Evolutionary conservation across 2,329 filamentous ascomycete species (phyloP).

Genomic region (Cladosporium sp.): DNA sequence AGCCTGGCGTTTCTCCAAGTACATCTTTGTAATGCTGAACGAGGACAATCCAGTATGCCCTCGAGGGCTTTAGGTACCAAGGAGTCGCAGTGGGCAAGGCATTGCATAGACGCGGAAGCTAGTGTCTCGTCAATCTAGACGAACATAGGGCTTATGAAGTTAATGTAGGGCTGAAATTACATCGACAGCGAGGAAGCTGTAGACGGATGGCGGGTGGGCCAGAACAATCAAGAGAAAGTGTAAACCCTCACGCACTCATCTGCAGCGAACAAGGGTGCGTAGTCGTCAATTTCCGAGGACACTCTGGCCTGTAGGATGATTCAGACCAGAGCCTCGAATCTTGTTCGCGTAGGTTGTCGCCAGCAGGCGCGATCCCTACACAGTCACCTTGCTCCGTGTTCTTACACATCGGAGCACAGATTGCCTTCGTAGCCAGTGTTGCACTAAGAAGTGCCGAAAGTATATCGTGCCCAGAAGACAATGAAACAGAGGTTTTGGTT

Average conservation of each 20-base stretch:
- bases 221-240: background rate
- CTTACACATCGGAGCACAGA: too few species aligned
- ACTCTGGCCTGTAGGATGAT: background rate
- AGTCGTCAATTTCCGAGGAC: too few species aligned
- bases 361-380: too few species aligned
- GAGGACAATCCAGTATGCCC: background rate
- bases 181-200: background rate
- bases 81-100: background rate
- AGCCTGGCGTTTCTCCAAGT: background rate
- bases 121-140: slow-evolving; percentile 8
- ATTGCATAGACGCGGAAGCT: slow-evolving; percentile 6
- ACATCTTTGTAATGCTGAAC: background rate
- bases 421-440: too few species aligned
- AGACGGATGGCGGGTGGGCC: background rate
- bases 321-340: background rate
- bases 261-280: too few species aligned
- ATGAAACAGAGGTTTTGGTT: too few species aligned
- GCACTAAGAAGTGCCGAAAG: too few species aligned
- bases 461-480: too few species aligned
- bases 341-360: background rate
- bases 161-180: slow-evolving; percentile 1
- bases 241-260: too few species aligned
- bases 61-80: background rate
- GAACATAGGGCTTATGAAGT: slow-evolving; percentile 3
- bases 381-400: too few species aligned